Base-by-base conservation (phyloP, 2,329 filamentous ascomycete species). In the Penicillium sp. region DNA sequence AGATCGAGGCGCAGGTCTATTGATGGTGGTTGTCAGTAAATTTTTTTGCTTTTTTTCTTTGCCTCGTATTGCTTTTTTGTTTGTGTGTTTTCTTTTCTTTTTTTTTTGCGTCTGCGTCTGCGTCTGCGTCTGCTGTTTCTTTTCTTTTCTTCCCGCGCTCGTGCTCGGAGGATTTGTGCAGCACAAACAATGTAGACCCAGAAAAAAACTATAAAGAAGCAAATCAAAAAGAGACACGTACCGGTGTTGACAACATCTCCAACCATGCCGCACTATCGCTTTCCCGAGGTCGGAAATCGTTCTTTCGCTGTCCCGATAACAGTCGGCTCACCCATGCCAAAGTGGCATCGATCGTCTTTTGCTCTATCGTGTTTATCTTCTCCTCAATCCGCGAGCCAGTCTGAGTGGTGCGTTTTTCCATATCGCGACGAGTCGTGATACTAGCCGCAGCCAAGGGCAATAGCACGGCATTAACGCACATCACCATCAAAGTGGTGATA, bases 401-500 rank as follows among this genome's bases (percentile, higher is more conserved):
- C 64, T 85, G 79, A 65, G 87, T 90, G 33, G 90, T 89, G 70
- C 91, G 89, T 66, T 93, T 92, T 72, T 96, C 92, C 86, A 97
- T 94, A 73, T 91, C 92, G 63, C 92, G 88, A 49, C 92, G 89
- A 58, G 97, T 92, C 0, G 93, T 97, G 22, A 96, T 90, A 77
- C 96, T 97, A 58, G 90, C 88, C 60, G 94, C 89, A 24, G 94
- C 93, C 9, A 99, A 86, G 12, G 93, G 92, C 67, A 98, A 90
- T 24, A 99, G 87, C 17, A 98, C 92, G 4, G 93, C 93, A 62
- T 90, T 89, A 68, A 96, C 93, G 70, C 95, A 97, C 65, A 92
- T 92, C 69, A 94, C 89, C 88, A 98, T 96, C 69, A 99, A 87
- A 74, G 94, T 93, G 9, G 95, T 90, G 65, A 97, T 94, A 58